Conservation (phyloP, 352 stramenopile genomes). For the Pythium dissimile region DNA sequence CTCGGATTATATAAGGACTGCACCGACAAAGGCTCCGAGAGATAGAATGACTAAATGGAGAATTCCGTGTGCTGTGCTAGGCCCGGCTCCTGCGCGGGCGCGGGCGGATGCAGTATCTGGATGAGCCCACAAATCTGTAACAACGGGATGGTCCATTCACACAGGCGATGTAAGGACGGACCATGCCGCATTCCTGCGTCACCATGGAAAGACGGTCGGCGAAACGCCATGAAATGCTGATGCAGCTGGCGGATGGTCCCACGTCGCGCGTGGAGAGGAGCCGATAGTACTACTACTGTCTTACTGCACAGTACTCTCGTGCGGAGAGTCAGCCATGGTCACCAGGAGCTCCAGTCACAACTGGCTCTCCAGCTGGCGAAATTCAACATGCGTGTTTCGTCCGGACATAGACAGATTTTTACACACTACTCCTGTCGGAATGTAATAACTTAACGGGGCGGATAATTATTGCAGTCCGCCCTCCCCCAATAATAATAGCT, state of each 20-base stretch:
- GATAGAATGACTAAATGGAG: slow-evolving; percentile 2
- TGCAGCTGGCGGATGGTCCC: neutral
- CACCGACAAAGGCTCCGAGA: slow-evolving; percentile 7
- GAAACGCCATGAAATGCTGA: neutral
- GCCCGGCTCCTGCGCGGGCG: too few relatives aligned
- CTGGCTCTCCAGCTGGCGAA: neutral
- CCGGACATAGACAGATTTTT: too few relatives aligned
- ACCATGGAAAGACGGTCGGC: neutral
- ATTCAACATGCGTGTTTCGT: too few relatives aligned
- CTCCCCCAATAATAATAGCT: too few relatives aligned
- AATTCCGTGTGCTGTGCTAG: too few relatives aligned
- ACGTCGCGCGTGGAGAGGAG: neutral
- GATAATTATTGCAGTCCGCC: neutral
- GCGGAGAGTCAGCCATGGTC: neutral
- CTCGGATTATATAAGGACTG: slow-evolving; percentile 3
- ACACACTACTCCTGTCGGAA: too few relatives aligned
- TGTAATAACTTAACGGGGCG: neutral
- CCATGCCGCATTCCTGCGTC: neutral
- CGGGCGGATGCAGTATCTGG: too few relatives aligned
- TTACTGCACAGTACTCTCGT: neutral
- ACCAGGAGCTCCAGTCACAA: neutral
- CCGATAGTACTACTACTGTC: neutral
- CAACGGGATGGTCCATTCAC: too few relatives aligned
- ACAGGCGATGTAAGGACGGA: neutral
- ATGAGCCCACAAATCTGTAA: too few relatives aligned